Conservation (phyloP, 2,329 filamentous ascomycete genomes). For the Trichoderma sp. region DNA sequence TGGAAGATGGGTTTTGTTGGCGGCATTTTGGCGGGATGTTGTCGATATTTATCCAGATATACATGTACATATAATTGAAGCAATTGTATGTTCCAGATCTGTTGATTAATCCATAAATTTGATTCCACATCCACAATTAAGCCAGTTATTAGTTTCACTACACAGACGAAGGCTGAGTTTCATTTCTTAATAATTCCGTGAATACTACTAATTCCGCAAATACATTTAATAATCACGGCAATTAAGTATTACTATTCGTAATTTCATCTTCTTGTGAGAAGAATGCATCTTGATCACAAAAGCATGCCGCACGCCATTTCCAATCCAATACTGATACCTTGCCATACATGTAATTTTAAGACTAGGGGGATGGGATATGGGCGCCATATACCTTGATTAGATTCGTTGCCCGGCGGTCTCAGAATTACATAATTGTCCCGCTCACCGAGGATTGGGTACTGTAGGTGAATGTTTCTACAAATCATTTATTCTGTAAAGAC, state of each 20-base stretch:
- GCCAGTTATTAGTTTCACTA: not conserved
- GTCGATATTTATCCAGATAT: not conserved
- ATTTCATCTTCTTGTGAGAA: not conserved
- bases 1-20: not conserved
- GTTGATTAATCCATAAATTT: conserved; percentile 4
- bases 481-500: not conserved
- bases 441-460: not conserved
- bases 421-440: not conserved
- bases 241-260: not conserved
- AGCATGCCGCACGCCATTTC: not conserved
- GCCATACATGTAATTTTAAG: not conserved
- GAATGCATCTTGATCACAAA: not conserved
- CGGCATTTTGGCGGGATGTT: not conserved
- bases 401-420: not conserved
- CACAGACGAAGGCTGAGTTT: not conserved
- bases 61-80: not conserved
- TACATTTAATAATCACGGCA: conserved; percentile 10
- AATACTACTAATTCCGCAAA: not conserved
- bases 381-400: not conserved
- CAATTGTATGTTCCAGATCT: not conserved
- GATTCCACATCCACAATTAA: not conserved
- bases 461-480: not conserved
- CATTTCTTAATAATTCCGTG: not conserved
- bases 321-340: not conserved
- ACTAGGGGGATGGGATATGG: too few species aligned